Conservation (phyloP, 2,329 filamentous ascomycete species). For the Diaporthe ampelina region DNA sequence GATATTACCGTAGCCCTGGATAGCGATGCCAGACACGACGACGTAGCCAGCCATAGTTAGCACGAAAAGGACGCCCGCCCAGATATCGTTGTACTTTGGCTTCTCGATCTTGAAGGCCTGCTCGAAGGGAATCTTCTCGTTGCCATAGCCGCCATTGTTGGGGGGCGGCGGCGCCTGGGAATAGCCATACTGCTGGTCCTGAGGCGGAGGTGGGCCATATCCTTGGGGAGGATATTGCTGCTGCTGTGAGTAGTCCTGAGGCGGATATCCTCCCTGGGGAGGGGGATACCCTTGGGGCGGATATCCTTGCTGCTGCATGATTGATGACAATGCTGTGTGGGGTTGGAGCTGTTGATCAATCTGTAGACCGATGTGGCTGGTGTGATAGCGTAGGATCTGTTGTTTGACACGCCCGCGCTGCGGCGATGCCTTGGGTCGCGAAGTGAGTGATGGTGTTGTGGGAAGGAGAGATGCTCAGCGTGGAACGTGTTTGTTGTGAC, state of each 20-base stretch:
- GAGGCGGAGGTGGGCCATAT: constrained; percentile 29
- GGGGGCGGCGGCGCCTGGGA: constrained; percentile 40
- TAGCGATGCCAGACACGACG: constrained; percentile 80
- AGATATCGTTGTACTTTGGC: constrained; percentile 92
- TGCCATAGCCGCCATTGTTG: constrained; percentile 36
- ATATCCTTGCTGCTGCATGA: constrained; percentile 31
- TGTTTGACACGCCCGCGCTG: not conserved
- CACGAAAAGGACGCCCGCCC: constrained; percentile 80
- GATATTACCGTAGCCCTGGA: constrained; percentile 77
- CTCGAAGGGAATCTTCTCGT: constrained; percentile 74
- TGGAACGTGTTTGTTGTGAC: constrained; percentile 29
- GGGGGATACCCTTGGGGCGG: constrained; percentile 20
- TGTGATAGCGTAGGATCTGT: not conserved
- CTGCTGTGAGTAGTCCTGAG: constrained; percentile 32
- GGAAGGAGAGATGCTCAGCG: not conserved
- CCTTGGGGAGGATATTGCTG: constrained; percentile 33
- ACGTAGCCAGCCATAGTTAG: constrained; percentile 70
- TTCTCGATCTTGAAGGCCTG: constrained; percentile 85
- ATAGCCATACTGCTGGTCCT: constrained; percentile 33
- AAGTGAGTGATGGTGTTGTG: constrained; percentile 2
- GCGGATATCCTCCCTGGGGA: constrained; percentile 31
- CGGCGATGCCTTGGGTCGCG: not conserved
- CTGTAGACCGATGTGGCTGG: not conserved
- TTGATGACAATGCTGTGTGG: not conserved
- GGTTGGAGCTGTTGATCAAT: constrained; percentile 5